Evolutionary conservation across 2,329 filamentous ascomycete genomes (phyloP).

Genomic region (Zarea fungicola): DNA sequence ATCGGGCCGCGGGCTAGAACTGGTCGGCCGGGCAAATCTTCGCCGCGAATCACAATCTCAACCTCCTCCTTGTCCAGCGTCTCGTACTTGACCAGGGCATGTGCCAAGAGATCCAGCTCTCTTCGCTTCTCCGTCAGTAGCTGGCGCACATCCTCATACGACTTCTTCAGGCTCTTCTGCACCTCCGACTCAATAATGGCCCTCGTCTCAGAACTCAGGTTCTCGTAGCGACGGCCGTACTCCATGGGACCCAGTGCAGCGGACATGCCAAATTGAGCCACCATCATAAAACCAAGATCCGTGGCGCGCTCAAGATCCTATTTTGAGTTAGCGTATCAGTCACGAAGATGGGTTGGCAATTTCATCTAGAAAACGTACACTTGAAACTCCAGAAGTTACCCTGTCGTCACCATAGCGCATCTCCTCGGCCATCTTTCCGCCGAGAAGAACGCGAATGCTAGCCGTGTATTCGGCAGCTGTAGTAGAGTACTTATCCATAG

Average conservation of each 20-base stretch:
- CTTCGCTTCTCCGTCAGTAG: slow-evolving; percentile 71
- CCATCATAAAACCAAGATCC: slow-evolving; percentile 76
- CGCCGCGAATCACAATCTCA: slow-evolving; percentile 80
- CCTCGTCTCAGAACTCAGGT: slow-evolving; percentile 80
- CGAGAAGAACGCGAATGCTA: slow-evolving; percentile 73
- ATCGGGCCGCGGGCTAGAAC: slow-evolving; percentile 49
- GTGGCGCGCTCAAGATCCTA: slow-evolving; percentile 84
- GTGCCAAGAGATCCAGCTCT: slow-evolving; percentile 81
- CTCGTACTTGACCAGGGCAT: slow-evolving; percentile 91
- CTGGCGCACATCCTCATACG: slow-evolving; percentile 65
- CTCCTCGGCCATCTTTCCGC: slow-evolving; percentile 86
- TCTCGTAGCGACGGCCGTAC: slow-evolving; percentile 72
- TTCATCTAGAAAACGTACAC: slow-evolving; percentile 47
- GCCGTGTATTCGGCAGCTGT: slow-evolving; percentile 81
- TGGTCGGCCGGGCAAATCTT: slow-evolving; percentile 66
- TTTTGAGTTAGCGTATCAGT: too few species aligned
- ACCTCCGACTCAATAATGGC: slow-evolving; percentile 85
- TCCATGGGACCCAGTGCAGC: slow-evolving; percentile 84
- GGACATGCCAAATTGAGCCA: slow-evolving; percentile 87
- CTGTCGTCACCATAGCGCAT: slow-evolving; percentile 87
- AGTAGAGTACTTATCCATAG: slow-evolving; percentile 87
- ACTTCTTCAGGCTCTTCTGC: slow-evolving; percentile 75
- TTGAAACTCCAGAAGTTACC: slow-evolving; percentile 82
- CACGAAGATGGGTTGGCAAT: not conserved
- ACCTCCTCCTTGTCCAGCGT: slow-evolving; percentile 87